A percentile compares a stretch with the other conserved stretches of the same genome.
phyloP scores from a whole-genome alignment of 2,329 filamentous ascomycete genomes.

The Apiospora hydei region DNA sequence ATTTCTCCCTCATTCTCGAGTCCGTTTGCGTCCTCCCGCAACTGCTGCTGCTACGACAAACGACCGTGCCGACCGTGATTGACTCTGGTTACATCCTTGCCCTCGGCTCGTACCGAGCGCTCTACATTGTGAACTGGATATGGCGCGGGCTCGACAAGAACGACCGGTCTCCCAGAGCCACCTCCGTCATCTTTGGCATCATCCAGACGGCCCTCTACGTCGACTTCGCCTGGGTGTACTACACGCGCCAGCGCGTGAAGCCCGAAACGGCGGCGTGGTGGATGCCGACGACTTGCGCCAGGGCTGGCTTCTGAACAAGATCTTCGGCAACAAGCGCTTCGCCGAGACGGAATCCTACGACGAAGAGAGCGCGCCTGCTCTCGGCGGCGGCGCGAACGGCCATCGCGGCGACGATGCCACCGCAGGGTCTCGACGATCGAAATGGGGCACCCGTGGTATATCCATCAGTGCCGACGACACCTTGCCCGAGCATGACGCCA shows the following conservation, averaged over 20 bases:
- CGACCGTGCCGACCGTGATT: conserved; percentile 94
- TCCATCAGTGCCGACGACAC: conserved; percentile 72
- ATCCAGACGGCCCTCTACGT: conserved; percentile 89
- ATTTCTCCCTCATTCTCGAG: conserved; percentile 91
- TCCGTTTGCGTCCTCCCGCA: conserved; percentile 91
- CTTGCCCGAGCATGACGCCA: conserved; percentile 54
- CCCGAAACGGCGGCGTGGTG: conserved; percentile 82
- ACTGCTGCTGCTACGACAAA: conserved; percentile 89
- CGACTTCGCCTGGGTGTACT: conserved; percentile 98
- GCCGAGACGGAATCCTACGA: conserved; percentile 63
- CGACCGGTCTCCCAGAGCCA: conserved; percentile 68
- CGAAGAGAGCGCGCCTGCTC: conserved; percentile 63
- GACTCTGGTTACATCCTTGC: conserved; percentile 94
- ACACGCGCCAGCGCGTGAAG: conserved; percentile 91
- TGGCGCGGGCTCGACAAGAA: conserved; percentile 67
- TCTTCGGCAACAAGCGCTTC: conserved; percentile 69
- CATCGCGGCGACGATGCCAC: conserved; percentile 39
- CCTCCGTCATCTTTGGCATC: conserved; percentile 85
- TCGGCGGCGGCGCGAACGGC: conserved; percentile 47
- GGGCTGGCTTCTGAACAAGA: conserved; percentile 81
- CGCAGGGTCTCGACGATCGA: conserved; percentile 50
- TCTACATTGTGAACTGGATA: conserved; percentile 95
- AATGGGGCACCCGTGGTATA: conserved; percentile 71
- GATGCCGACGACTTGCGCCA: conserved; percentile 88
- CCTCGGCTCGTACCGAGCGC: conserved; percentile 83